Base-by-base conservation (phyloP, 805 yeast species). In the Ogataea methylovora region DNA sequence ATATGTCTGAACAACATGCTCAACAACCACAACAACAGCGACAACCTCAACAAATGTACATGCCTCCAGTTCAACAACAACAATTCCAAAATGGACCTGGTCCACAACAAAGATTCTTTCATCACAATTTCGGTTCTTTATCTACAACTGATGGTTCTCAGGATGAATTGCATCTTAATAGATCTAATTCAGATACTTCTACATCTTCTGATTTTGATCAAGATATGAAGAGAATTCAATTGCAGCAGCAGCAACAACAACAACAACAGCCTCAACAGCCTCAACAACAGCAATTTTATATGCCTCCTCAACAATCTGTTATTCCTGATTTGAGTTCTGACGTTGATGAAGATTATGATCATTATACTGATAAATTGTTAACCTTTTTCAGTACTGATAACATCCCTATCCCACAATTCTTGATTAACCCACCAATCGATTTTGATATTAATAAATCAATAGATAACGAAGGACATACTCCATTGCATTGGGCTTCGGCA, bases 401-500 rank as follows among this genome's bases (percentile, higher is more conserved):
- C 28, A 59, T 52, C 31, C 53, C 58, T 9, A 47, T 54, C 30
- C 61, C 61, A 7, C 46, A 52, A 17, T 61, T 70, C 34, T 50
- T 78, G 19, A 53, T 65, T 21, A 58, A 65, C 33, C 82, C 84
- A 5, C 88, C 90, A 1, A 59, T 63, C 24, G 73, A 75, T 45
- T 74, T 80, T 38, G 71, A 78, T 44, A 71, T 81, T 34, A 75
- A 80, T 50, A 79, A 71, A 39, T 68, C 79, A 3, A 76, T 84
- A 15, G 94, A 84, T 48, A 76, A 76, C 39, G 92, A 84, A 44
- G 90, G 90, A 0, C 87, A 84, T 49, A 78, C 88, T 0, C 74
- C 87, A 1, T 63, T 84, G 35, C 94, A 84, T 53, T 84, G 94
- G 94, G 92, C 94, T 0, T 70, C 85, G 21, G 79, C 92, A 0